A percentile compares a stretch with the other conserved stretches of the same genome.
These are phyloP conservation scores for Teratosphaeria pseudoeucalypti DNA, from an alignment of 2,329 filamentous ascomycete genomes.

Conservation along the genomic window DNA sequence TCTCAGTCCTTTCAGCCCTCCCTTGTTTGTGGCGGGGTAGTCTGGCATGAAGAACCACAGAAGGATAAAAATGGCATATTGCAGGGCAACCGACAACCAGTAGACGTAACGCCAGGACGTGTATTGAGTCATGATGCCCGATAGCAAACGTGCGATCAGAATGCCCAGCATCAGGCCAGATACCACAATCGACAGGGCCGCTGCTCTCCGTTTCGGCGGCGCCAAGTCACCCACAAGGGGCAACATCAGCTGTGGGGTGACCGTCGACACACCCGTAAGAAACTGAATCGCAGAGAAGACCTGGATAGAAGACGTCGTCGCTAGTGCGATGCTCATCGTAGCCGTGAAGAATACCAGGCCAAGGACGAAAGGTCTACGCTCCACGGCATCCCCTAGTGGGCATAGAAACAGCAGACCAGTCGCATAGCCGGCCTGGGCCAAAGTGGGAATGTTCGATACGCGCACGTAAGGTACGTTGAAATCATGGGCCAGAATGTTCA, in stretches of 20 bases:
- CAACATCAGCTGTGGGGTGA: slow-evolving; percentile 66
- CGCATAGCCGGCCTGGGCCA: slow-evolving; percentile 73
- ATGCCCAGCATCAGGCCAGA: slow-evolving; percentile 67
- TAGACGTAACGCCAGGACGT: slow-evolving; percentile 68
- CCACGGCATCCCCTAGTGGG: slow-evolving; percentile 61
- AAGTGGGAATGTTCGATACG: slow-evolving; percentile 58
- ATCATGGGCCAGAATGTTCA: slow-evolving; percentile 62
- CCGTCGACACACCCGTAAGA: slow-evolving; percentile 64
- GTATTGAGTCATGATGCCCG: slow-evolving; percentile 64
- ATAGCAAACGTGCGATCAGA: slow-evolving; percentile 63
- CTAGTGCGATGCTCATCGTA: slow-evolving; percentile 59
- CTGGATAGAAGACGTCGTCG: slow-evolving; percentile 53
- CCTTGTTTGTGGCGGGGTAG: slow-evolving; percentile 64
- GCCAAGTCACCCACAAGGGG: slow-evolving; percentile 72
- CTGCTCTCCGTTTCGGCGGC: slow-evolving; percentile 55
- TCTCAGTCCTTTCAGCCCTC: slow-evolving; percentile 54
- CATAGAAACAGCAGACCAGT: slow-evolving; percentile 63
- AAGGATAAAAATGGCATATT: slow-evolving; percentile 54
- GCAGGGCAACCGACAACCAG: slow-evolving; percentile 63
- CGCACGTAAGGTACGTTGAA: slow-evolving; percentile 62
- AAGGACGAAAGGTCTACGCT: slow-evolving; percentile 59
- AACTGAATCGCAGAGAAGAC: slow-evolving; percentile 63
- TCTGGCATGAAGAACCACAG: slow-evolving; percentile 70
- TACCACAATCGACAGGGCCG: slow-evolving; percentile 62
- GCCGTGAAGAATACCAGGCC: slow-evolving; percentile 54